phyloP scores from a whole-genome alignment of 768 basidiomycete species.

The Phanerochaete carnosa region DNA sequence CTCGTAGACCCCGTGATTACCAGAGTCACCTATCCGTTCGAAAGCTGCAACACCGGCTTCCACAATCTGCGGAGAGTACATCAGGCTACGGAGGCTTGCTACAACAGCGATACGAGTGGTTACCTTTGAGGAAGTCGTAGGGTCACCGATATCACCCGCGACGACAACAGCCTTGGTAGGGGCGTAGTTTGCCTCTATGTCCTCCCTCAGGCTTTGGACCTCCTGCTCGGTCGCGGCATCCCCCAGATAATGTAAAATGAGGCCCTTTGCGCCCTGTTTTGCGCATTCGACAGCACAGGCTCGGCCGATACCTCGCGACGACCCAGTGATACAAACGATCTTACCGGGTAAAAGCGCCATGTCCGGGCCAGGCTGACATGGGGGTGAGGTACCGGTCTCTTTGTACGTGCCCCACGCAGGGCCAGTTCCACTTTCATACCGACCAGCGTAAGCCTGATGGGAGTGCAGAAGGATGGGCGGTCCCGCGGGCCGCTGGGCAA shows the following conservation, averaged over 20 bases:
- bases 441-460: neutral
- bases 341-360: constrained; percentile 47
- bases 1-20: constrained; percentile 16
- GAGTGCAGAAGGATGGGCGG: neutral
- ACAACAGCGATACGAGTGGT: neutral
- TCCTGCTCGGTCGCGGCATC: constrained; percentile 52
- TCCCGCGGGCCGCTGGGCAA: constrained; percentile 2
- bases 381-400: neutral
- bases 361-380: neutral
- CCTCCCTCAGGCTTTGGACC: constrained; percentile 39
- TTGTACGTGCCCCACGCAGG: neutral
- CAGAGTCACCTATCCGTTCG: constrained; percentile 55
- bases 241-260: constrained; percentile 69
- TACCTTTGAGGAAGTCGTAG: constrained; percentile 54
- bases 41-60: constrained; percentile 55
- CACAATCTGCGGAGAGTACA: constrained; percentile 46
- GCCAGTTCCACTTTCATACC: constrained; percentile 1
- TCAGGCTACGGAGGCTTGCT: neutral
- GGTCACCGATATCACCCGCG: constrained; percentile 62
- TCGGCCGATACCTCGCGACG: constrained; percentile 72
- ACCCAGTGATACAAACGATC: constrained; percentile 68
- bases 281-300: constrained; percentile 66
- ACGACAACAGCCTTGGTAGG: constrained; percentile 43
- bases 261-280: constrained; percentile 57
- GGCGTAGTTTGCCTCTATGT: constrained; percentile 40